A percentile compares a stretch with the other conserved stretches of the same genome.
phyloP scores from a whole-genome alignment of 306 rosid genomes.

The Glycyrrhiza uralensis region DNA sequence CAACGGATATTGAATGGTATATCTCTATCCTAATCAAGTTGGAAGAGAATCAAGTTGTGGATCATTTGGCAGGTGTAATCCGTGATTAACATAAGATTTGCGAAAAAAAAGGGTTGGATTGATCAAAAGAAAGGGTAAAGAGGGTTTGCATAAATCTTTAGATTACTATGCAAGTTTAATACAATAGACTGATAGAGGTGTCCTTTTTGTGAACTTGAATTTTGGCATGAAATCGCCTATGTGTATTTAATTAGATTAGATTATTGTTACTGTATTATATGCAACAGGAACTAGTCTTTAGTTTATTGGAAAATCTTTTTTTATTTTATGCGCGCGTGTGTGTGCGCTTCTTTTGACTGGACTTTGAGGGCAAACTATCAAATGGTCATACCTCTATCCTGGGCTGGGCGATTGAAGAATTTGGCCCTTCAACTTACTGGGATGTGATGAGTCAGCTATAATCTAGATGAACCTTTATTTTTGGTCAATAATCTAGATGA shows the following conservation, averaged over 20 bases:
- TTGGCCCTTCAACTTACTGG: too few species aligned
- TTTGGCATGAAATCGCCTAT: conserved; percentile 3
- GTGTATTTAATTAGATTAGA: not conserved
- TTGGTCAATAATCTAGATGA: too few species aligned
- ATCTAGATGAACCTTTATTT: too few species aligned
- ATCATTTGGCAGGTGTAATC: not conserved
- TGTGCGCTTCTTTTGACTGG: not conserved
- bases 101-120: not conserved
- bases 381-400: not conserved
- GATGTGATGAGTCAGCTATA: not conserved
- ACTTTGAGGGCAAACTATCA: not conserved
- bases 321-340: too few species aligned
- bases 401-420: too few species aligned
- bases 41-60: not conserved
- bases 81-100: not conserved
- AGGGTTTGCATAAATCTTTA: not conserved
- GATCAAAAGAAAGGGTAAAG: not conserved
- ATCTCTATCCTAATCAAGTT: not conserved
- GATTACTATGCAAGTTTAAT: not conserved
- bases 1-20: too few species aligned
- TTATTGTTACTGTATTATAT: too few species aligned
- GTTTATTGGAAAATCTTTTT: not conserved
- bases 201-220: not conserved
- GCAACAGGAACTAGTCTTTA: not conserved
- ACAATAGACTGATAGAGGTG: not conserved